Evolutionary conservation across 805 yeast species (phyloP).

Genomic region (Saturnispora sanitii): DNA sequence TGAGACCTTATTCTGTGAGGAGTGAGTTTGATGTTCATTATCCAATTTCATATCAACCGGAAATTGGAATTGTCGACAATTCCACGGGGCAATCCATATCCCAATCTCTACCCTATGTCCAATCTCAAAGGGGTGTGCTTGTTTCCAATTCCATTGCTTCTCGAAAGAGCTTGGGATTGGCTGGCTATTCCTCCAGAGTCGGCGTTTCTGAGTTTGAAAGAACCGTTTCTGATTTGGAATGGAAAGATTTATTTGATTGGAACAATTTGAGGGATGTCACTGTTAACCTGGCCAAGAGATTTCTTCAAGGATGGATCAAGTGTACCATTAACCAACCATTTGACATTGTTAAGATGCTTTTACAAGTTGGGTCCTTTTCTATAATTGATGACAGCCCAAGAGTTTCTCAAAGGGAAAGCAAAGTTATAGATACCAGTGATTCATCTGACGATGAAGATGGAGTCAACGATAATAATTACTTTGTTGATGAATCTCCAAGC

Average conservation of each 20-base stretch:
- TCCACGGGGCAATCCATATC: constrained; percentile 27
- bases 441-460: constrained; percentile 20
- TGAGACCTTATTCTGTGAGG: constrained; percentile 27
- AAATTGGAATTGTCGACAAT: constrained; percentile 28
- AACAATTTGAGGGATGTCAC: constrained; percentile 48
- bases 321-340: constrained; percentile 77
- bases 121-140: constrained; percentile 9
- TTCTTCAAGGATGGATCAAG: constrained; percentile 58
- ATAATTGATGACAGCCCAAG: constrained; percentile 12
- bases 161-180: constrained; percentile 8
- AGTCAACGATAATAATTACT: constrained; percentile 15
- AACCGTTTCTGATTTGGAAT: constrained; percentile 39
- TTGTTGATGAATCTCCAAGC: constrained; percentile 19
- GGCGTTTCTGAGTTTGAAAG: constrained; percentile 5
- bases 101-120: constrained; percentile 22
- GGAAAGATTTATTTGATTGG: constrained; percentile 55
- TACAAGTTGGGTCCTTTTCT: constrained; percentile 68
- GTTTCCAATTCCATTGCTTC: background rate
- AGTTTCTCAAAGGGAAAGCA: background rate
- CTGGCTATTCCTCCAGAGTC: constrained; percentile 11
- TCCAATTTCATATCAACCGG: constrained; percentile 26
- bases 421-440: background rate
- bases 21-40: constrained; percentile 27
- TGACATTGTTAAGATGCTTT: constrained; percentile 66
- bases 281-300: constrained; percentile 47